Percentiles rank a stretch among this genome's conserved stretches.
phyloP scores from a whole-genome alignment of 129 eudicot species.

The Saposhnikovia divaricata region DNA sequence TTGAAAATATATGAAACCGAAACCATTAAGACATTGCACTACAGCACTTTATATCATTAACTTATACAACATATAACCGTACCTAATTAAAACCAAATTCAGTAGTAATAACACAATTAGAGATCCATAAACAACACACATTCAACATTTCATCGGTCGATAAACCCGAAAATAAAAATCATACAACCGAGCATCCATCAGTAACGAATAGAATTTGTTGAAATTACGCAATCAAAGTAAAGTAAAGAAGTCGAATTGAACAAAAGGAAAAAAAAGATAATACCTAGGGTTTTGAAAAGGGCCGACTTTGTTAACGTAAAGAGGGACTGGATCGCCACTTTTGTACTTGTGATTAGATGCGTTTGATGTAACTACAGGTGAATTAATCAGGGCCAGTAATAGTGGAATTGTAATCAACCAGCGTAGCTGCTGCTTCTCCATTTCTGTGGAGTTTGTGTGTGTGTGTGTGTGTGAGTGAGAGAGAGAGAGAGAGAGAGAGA shows the following conservation, averaged over 20 bases:
- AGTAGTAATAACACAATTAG: background rate
- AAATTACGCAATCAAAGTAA: background rate
- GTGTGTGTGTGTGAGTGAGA: no score
- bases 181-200: no score
- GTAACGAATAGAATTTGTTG: no score
- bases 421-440: constrained; percentile 6
- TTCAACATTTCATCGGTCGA: background rate
- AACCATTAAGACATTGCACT: background rate
- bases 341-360: constrained; percentile 52
- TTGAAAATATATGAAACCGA: background rate
- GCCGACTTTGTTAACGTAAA: constrained; percentile 56
- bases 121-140: background rate
- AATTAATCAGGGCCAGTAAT: constrained; percentile 2
- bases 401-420: constrained; percentile 13
- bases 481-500: no score
- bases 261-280: background rate
- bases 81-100: no score
- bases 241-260: background rate
- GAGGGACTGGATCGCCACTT: constrained; percentile 43
- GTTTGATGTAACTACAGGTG: constrained; percentile 28
- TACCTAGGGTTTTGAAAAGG: constrained; percentile 68
- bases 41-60: background rate
- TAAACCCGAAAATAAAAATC: no score
- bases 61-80: no score
- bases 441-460: background rate